Percentiles rank a stretch among this genome's conserved stretches.
Evolutionary conservation across 2,329 filamentous ascomycete species (phyloP).

Genomic region (Neofusicoccum parvum): DNA sequence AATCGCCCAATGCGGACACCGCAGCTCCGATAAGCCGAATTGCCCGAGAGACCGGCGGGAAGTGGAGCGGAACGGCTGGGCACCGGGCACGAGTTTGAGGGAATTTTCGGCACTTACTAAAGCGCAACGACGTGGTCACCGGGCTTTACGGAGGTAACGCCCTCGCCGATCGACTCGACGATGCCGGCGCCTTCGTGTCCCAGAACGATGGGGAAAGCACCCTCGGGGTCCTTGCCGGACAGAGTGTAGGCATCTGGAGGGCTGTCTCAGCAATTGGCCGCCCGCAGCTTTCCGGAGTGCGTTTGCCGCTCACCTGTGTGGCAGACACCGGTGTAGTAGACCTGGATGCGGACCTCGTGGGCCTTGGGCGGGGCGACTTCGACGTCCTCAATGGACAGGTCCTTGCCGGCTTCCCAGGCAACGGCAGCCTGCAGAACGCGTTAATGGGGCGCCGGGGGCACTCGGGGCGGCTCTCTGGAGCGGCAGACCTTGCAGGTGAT

Average conservation of each 20-base stretch:
- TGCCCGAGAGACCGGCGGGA: neutral
- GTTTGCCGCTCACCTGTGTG: constrained; percentile 72
- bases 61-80: neutral
- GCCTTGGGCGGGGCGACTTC: constrained; percentile 88
- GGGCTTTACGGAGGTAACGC: constrained; percentile 89
- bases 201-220: constrained; percentile 47
- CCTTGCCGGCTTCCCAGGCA: constrained; percentile 94
- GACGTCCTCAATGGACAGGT: constrained; percentile 85
- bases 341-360: constrained; percentile 94
- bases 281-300: neutral
- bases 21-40: neutral
- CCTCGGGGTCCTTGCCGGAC: constrained; percentile 90
- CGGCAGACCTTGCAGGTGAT: constrained; percentile 91
- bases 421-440: constrained; percentile 70
- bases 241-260: constrained; percentile 63
- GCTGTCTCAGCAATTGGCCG: neutral
- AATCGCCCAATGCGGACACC: neutral
- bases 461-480: constrained; percentile 71
- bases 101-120: constrained; percentile 35
- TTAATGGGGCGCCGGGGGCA: constrained; percentile 30
- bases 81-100: neutral
- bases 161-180: constrained; percentile 71
- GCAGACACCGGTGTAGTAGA: constrained; percentile 98
- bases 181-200: constrained; percentile 47
- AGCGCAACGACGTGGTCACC: constrained; percentile 76